Evolutionary conservation across 2,329 filamentous ascomycete genomes (phyloP).

Genomic region (Claviceps lovelessii): DNA sequence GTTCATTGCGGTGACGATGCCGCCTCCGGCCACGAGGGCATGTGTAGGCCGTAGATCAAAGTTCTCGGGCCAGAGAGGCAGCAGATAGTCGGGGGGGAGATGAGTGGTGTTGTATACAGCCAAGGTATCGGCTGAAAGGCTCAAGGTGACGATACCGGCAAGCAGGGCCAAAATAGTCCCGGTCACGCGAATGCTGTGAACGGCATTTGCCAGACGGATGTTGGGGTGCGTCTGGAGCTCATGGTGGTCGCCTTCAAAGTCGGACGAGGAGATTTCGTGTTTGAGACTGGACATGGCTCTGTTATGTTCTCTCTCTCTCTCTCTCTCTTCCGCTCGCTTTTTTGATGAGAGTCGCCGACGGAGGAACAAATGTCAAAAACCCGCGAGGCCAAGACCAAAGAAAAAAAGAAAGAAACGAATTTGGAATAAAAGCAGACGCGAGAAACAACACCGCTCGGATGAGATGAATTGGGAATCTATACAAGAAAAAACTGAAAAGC

Average conservation of each 20-base stretch:
- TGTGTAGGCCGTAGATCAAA: slow-evolving; percentile 44
- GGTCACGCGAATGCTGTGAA: slow-evolving; percentile 31
- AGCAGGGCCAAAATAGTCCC: slow-evolving; percentile 36
- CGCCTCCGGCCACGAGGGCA: slow-evolving; percentile 37
- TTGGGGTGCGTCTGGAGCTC: slow-evolving; percentile 22
- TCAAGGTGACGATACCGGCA: slow-evolving; percentile 37
- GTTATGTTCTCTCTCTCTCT: background rate
- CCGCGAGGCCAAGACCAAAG: background rate
- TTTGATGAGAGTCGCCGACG: background rate
- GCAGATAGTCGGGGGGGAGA: slow-evolving; percentile 29
- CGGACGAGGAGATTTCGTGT: slow-evolving; percentile 27
- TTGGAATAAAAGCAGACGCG: background rate
- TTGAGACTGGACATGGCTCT: slow-evolving; percentile 20
- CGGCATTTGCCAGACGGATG: slow-evolving; percentile 22
- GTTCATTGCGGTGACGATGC: slow-evolving; percentile 35
- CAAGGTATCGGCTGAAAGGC: slow-evolving; percentile 39
- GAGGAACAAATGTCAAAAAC: background rate
- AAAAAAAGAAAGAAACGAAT: background rate
- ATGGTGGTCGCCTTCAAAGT: slow-evolving; percentile 34
- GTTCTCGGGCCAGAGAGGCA: slow-evolving; percentile 43
- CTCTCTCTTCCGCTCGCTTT: background rate
- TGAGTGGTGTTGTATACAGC: slow-evolving; percentile 41
- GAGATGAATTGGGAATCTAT: background rate
- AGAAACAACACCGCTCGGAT: background rate
- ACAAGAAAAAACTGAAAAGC: background rate